These are phyloP conservation scores for Apodospora peruviana DNA, from an alignment of 495 filamentous ascomycete species.

Conservation along the genomic window DNA sequence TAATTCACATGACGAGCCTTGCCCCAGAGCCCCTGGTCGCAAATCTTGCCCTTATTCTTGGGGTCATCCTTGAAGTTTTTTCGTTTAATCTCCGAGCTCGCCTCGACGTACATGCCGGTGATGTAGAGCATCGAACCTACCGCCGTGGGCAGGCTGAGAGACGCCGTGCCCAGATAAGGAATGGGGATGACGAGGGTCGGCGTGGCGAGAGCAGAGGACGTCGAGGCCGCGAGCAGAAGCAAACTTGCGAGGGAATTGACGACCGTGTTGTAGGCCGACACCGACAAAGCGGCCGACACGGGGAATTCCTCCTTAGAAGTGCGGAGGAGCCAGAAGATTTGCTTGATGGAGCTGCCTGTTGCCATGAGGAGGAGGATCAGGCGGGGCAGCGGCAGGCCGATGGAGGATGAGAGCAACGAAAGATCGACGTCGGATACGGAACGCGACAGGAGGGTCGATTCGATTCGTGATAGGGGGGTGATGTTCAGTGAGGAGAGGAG, in stretches of 20 bases:
- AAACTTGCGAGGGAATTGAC: constrained; percentile 43
- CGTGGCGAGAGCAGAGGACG: constrained; percentile 28
- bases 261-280: constrained; percentile 41
- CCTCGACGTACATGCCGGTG: constrained; percentile 44
- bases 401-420: background rate
- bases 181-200: constrained; percentile 10
- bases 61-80: constrained; percentile 46
- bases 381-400: constrained; percentile 23
- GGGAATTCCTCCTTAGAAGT: constrained; percentile 42
- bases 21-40: constrained; percentile 45
- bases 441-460: background rate
- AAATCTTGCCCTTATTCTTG: constrained; percentile 50
- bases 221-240: constrained; percentile 34
- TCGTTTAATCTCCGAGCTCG: constrained; percentile 47
- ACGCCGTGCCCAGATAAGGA: background rate
- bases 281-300: constrained; percentile 21
- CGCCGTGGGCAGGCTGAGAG: constrained; percentile 22
- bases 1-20: constrained; percentile 58
- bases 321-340: constrained; percentile 39
- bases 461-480: constrained; percentile 2
- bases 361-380: constrained; percentile 45
- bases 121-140: constrained; percentile 40
- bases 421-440: background rate
- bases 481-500: constrained; percentile 15
- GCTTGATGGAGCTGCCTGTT: constrained; percentile 43